Conservation (phyloP, 2,329 filamentous ascomycete species). For the Cytospora leucostoma region DNA sequence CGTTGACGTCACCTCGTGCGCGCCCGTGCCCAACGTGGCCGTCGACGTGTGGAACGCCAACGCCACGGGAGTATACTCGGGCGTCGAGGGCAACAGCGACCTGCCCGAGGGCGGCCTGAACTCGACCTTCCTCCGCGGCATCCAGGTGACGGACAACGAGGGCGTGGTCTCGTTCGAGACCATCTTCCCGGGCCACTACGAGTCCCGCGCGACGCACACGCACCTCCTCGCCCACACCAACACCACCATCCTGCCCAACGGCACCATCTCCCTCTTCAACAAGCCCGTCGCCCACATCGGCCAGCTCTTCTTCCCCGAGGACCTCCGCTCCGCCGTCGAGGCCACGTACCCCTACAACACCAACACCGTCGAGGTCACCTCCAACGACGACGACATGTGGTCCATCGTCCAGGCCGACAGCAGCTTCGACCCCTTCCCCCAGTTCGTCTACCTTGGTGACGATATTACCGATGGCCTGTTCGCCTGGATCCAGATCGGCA, state of each 20-base stretch:
- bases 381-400: constrained; percentile 40
- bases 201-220: constrained; percentile 25
- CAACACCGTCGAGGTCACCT: constrained; percentile 35
- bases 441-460: constrained; percentile 55
- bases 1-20: constrained; percentile 44
- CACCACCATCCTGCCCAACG: constrained; percentile 35
- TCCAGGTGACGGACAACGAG: constrained; percentile 27
- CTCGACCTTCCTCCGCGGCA: constrained; percentile 26
- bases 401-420: constrained; percentile 34
- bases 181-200: constrained; percentile 28
- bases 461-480: constrained; percentile 48
- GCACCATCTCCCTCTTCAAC: constrained; percentile 33
- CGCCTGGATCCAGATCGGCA: constrained; percentile 51
- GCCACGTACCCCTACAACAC: constrained; percentile 34
- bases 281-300: constrained; percentile 37
- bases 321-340: constrained; percentile 36
- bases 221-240: constrained; percentile 35
- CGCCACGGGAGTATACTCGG: constrained; percentile 44
- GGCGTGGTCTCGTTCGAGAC: constrained; percentile 25
- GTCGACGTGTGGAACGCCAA: constrained; percentile 50
- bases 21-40: constrained; percentile 43
- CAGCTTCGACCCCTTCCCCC: constrained; percentile 49
- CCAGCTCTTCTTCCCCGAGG: constrained; percentile 38
- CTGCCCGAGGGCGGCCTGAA: constrained; percentile 20
- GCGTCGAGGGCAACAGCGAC: constrained; percentile 33